A percentile compares a stretch with the other conserved stretches of the same genome.
Conservation (phyloP, 2,329 filamentous ascomycete genomes). For the Ophiostoma tasmaniense region DNA sequence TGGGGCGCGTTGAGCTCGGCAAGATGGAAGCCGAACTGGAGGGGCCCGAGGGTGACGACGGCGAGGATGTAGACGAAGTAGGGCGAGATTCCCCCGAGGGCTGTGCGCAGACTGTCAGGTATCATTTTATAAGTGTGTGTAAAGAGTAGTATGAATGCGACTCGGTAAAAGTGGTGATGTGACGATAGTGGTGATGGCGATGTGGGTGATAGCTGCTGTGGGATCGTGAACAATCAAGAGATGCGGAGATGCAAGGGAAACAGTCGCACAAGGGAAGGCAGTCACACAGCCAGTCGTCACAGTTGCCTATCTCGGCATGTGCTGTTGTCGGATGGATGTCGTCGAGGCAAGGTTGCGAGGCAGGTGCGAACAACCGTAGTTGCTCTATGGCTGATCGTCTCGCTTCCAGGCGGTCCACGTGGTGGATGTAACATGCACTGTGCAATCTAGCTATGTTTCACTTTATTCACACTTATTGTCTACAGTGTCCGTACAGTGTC, state of each 20-base stretch:
- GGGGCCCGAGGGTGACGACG: constrained; percentile 72
- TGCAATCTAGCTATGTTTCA: not conserved
- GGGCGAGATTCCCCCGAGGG: constrained; percentile 50
- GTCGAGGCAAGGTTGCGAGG: not conserved
- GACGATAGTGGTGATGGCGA: too few relatives aligned
- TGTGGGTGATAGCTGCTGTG: too few relatives aligned
- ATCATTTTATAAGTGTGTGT: constrained; percentile 8
- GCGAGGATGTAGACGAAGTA: constrained; percentile 72
- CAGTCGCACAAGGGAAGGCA: not conserved
- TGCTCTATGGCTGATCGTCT: not conserved
- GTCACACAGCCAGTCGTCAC: not conserved
- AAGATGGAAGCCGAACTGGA: constrained; percentile 92
- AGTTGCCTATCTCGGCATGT: not conserved
- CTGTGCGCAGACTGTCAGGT: constrained; percentile 31
- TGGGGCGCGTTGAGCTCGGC: constrained; percentile 93
- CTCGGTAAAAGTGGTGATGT: too few relatives aligned
- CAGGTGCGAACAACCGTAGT: not conserved
- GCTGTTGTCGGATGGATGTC: not conserved
- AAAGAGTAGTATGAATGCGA: not conserved
- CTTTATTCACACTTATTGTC: not conserved
- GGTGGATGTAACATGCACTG: not conserved
- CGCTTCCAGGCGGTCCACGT: not conserved
- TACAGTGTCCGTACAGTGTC: not conserved
- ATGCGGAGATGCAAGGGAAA: not conserved
- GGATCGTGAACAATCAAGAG: too few relatives aligned